Evolutionary conservation across 176 grass and related monocot genomes (phyloP).

Genomic region (Aegilops speltoides): DNA sequence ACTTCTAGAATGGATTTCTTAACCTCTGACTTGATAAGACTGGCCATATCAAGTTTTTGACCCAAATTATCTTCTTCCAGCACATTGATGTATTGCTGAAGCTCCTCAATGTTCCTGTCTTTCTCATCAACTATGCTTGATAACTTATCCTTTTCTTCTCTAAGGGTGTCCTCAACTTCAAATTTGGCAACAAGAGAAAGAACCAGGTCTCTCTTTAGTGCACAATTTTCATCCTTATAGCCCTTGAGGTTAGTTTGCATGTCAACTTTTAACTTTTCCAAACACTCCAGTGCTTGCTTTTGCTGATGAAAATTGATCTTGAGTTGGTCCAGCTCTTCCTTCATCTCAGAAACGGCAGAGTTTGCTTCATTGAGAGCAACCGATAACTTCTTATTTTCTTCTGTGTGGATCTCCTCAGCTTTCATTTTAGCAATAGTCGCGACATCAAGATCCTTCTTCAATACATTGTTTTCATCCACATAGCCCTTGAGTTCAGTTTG

Average conservation of each 20-base stretch:
- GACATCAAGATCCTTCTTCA: constrained; percentile 48
- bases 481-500: constrained; percentile 47
- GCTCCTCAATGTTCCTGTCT: constrained; percentile 42
- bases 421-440: constrained; percentile 43
- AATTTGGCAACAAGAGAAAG: constrained; percentile 39
- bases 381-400: constrained; percentile 44
- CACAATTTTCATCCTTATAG: constrained; percentile 36
- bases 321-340: constrained; percentile 30
- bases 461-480: constrained; percentile 18
- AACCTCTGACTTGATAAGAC: constrained; percentile 44
- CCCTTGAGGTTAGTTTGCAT: constrained; percentile 39
- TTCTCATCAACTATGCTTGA: constrained; percentile 39
- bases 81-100: constrained; percentile 31
- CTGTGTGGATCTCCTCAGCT: constrained; percentile 33
- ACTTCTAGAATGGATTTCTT: constrained; percentile 37
- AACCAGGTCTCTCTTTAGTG: constrained; percentile 45
- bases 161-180: constrained; percentile 30
- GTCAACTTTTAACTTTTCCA: constrained; percentile 42
- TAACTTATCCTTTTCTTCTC: constrained; percentile 50
- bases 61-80: constrained; percentile 58
- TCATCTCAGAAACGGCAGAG: constrained; percentile 35
- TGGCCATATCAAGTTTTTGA: constrained; percentile 38
- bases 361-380: constrained; percentile 47
- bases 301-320: constrained; percentile 34
- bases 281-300: constrained; percentile 33